Conservation (phyloP, 2,329 filamentous ascomycete species). For the Tolypocladium tundrense region DNA sequence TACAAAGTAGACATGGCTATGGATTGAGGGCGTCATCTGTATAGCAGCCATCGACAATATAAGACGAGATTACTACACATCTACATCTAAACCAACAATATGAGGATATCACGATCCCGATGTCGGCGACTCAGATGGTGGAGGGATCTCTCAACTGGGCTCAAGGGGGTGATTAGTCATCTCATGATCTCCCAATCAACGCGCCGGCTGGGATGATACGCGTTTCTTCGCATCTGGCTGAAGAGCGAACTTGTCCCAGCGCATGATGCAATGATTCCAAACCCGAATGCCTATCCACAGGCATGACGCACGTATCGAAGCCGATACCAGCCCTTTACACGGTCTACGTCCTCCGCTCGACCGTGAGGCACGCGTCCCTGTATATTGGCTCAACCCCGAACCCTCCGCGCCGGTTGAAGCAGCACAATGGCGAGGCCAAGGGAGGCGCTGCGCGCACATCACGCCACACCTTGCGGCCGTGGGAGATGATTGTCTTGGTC, state of each 20-base stretch:
- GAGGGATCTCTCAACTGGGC: no score
- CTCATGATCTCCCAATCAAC: neutral
- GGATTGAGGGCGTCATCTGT: neutral
- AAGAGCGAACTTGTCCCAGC: neutral
- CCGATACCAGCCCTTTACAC: constrained; percentile 83
- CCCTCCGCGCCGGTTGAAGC: constrained; percentile 70
- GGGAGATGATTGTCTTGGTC: constrained; percentile 83
- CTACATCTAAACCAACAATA: neutral
- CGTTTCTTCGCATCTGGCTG: neutral
- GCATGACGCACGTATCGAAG: constrained; percentile 33
- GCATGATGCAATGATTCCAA: neutral
- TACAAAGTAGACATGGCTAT: neutral
- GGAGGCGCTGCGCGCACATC: constrained; percentile 77
- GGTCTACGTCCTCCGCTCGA: constrained; percentile 85
- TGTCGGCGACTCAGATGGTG: neutral
- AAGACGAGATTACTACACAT: neutral
- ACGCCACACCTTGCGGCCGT: constrained; percentile 59
- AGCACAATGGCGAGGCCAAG: constrained; percentile 79
- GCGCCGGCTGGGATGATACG: neutral
- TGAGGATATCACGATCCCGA: neutral
- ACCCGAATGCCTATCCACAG: constrained; percentile 1
- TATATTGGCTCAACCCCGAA: constrained; percentile 93
- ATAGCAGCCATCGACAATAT: neutral
- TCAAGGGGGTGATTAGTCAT: neutral
- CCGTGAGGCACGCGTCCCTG: constrained; percentile 56